These are phyloP conservation scores for Allomyces arbusculus DNA, from an alignment of 192 early-diverging fungal genomes.

Conservation along the genomic window DNA sequence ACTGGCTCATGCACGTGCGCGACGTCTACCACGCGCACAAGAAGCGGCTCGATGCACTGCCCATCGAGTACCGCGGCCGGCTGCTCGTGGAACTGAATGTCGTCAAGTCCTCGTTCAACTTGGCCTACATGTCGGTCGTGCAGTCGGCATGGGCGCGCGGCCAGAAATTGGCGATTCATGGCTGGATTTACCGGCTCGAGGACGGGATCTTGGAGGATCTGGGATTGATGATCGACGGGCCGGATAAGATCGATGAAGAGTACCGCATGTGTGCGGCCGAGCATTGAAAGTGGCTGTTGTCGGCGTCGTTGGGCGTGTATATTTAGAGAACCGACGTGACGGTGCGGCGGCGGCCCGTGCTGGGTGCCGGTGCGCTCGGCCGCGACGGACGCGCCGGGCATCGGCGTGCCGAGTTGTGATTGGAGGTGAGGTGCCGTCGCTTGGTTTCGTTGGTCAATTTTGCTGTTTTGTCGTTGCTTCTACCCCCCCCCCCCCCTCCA, in stretches of 20 bases:
- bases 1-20: slow-evolving; percentile 77
- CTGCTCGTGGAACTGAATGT: slow-evolving; percentile 30
- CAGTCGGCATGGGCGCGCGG: slow-evolving; percentile 66
- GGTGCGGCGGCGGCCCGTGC: too few relatives aligned
- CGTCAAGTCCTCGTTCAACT: slow-evolving; percentile 41
- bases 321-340: too few relatives aligned
- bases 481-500: too few relatives aligned
- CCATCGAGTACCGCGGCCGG: slow-evolving; percentile 21
- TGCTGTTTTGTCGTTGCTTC: too few relatives aligned
- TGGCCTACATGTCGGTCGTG: slow-evolving; percentile 52
- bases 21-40: slow-evolving; percentile 50
- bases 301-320: too few relatives aligned
- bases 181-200: slow-evolving; percentile 47
- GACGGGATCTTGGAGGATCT: neutral
- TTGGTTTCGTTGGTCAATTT: too few relatives aligned
- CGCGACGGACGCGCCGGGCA: too few relatives aligned
- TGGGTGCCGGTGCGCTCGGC: too few relatives aligned
- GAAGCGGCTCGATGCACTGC: slow-evolving; percentile 7
- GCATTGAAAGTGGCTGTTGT: too few relatives aligned
- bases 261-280: neutral
- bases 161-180: slow-evolving; percentile 49
- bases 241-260: neutral
- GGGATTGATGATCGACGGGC: neutral
- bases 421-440: too few relatives aligned
- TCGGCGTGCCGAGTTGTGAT: too few relatives aligned